Percentiles rank a stretch among this genome's conserved stretches.
Conservation (phyloP, 2,329 filamentous ascomycete species). For the Cytospora leucostoma region DNA sequence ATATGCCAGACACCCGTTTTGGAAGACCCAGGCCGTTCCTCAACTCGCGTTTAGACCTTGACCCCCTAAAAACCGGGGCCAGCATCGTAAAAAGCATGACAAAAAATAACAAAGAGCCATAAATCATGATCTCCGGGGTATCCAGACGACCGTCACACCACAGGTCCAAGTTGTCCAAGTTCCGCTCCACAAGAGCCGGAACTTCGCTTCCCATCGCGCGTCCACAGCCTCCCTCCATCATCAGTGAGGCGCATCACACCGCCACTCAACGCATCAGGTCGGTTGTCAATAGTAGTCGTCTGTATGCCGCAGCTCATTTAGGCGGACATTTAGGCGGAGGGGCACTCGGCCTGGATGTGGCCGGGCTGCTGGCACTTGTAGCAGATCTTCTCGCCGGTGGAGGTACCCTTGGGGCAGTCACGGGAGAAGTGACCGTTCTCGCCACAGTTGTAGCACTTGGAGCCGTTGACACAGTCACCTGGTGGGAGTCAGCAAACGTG, state of each 20-base stretch:
- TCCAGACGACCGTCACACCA: slow-evolving; percentile 30
- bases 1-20: slow-evolving; percentile 15
- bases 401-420: slow-evolving; percentile 92
- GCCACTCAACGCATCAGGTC: slow-evolving; percentile 25
- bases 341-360: slow-evolving; percentile 93
- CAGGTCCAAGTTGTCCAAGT: slow-evolving; percentile 26
- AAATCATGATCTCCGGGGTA: slow-evolving; percentile 29
- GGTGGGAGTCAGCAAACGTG: slow-evolving; percentile 6
- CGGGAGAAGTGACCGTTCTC: slow-evolving; percentile 94
- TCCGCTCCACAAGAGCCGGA: slow-evolving; percentile 28
- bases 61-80: slow-evolving; percentile 16
- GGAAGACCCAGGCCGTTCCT: slow-evolving; percentile 17
- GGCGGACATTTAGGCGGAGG: slow-evolving; percentile 75
- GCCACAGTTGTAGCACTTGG: slow-evolving; percentile 99
- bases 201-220: slow-evolving; percentile 29
- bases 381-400: slow-evolving; percentile 89
- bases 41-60: slow-evolving; percentile 16
- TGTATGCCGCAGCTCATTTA: slow-evolving; percentile 38
- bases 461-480: slow-evolving; percentile 94
- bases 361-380: slow-evolving; percentile 89
- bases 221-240: slow-evolving; percentile 28
- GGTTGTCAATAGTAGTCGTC: slow-evolving; percentile 28
- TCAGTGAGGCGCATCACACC: slow-evolving; percentile 21
- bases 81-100: slow-evolving; percentile 19
- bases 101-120: slow-evolving; percentile 24